Base-by-base conservation (phyloP, 257 asterid genomes). In the Solanum chmielewskii region DNA sequence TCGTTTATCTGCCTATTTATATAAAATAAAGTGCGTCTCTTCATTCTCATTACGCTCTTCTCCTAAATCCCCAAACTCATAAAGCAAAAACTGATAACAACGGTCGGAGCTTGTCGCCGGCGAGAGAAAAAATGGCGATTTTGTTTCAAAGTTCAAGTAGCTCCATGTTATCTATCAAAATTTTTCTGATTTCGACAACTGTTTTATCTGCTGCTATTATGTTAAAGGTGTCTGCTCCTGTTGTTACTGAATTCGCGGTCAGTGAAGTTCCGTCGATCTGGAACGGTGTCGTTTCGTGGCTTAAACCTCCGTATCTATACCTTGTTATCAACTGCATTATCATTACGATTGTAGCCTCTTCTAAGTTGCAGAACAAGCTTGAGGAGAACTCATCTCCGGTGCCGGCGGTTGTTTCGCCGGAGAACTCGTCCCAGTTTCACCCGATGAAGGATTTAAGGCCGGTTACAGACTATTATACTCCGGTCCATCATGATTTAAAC, bases 311-410 rank as follows among this genome's bases (percentile, higher is more conserved):
- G 31, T 96, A 96, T 44, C 84, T 96, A 29, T 96, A 95, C 92
- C 94, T 95, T 68, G 86, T 96, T 83, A 91, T 95, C 89, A 96
- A 96, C 91, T 94, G 93, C 90, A 94, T 96, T 91, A 95, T 96
- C 91, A 84, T 94, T 89, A 92, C 94, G 37, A 95, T 96, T 85
- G 93, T 93, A 83, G 98, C 98, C 16, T 92, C 96, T 56, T 89
- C 98, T 27, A 96, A 93, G 81, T 91, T 94, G 87, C 98, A 93
- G 88, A 86, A 93, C 5, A 89, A 78, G 85, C 71, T 64, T 27
- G 93, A 91, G 3, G 92, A 90, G 14, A 76, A 88, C 13, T 83
- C 88, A 39, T 27, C n/a, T 2, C 68, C 44, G 10, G 70, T 75
- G 35, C 75, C 66, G 39, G 83, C 88, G 37, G 69, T 5, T 0